These are phyloP conservation scores for Candida labiduridarum DNA, from an alignment of 1,139 yeast species.

Conservation along the genomic window DNA sequence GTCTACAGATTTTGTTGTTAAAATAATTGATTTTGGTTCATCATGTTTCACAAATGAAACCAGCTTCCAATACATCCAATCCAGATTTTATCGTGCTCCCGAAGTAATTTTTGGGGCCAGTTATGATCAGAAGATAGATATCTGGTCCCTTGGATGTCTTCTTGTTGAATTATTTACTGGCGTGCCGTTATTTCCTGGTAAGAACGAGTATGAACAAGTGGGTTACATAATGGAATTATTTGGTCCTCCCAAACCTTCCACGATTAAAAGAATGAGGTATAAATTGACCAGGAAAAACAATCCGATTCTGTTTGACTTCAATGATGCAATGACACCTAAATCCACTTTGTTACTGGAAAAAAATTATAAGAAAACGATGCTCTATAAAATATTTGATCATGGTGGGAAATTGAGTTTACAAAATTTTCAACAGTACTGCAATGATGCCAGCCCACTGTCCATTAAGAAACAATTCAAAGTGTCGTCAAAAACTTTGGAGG, in stretches of 20 bases:
- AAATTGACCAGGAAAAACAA: conserved; percentile 20
- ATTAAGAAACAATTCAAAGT: conserved; percentile 29
- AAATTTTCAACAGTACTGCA: conserved; percentile 25
- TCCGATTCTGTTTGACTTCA: conserved; percentile 1
- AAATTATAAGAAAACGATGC: conserved; percentile 33
- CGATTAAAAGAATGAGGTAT: conserved; percentile 28
- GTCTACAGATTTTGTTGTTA: conserved; percentile 35
- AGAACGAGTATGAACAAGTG: conserved; percentile 67
- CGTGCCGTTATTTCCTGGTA: conserved; percentile 69
- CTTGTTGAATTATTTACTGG: conserved; percentile 69
- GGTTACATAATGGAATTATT: conserved; percentile 59
- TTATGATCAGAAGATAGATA: conserved; percentile 69
- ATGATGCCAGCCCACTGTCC: conserved; percentile 23
- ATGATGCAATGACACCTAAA: not conserved
- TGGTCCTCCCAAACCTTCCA: conserved; percentile 57
- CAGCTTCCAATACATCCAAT: conserved; percentile 62
- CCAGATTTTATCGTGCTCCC: conserved; percentile 70
- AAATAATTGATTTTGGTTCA: conserved; percentile 69
- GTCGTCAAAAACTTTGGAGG: conserved; percentile 40
- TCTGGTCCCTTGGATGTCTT: conserved; percentile 80
- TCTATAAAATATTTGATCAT: conserved; percentile 42
- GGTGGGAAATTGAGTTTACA: conserved; percentile 39
- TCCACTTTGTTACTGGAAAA: conserved; percentile 22
- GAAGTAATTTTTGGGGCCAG: conserved; percentile 82
- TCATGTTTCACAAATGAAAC: conserved; percentile 52